Conservation (phyloP, 768 basidiomycete species). For the Kwoniella dendrophila region DNA sequence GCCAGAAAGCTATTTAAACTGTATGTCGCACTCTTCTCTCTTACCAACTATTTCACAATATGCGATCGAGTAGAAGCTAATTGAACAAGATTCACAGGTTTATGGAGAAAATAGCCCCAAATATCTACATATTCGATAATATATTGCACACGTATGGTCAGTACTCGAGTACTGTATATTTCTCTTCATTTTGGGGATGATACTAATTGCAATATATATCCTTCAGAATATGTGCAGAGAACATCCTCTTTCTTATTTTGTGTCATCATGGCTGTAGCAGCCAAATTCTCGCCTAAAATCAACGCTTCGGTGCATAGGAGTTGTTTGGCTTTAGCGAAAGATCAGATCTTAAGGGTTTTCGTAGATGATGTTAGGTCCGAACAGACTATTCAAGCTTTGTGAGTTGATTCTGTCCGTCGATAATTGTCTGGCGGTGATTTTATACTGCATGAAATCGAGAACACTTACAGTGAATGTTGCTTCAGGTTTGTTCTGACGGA, state of each 20-base stretch:
- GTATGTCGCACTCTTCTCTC: not conserved
- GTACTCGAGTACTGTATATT: too few relatives aligned
- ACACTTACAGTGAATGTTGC: not conserved
- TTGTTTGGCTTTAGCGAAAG: slow-evolving; percentile 16
- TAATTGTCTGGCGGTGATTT: not conserved
- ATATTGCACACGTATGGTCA: slow-evolving; percentile 12
- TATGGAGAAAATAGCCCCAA: slow-evolving; percentile 10
- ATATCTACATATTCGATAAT: slow-evolving; percentile 15
- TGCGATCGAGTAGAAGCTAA: not conserved
- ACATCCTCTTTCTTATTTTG: slow-evolving; percentile 21
- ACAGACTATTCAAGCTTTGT: slow-evolving; percentile 19
- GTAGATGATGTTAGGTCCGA: slow-evolving; percentile 15
- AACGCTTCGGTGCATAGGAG: slow-evolving; percentile 2
- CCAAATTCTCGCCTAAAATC: slow-evolving; percentile 11
- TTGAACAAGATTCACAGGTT: not conserved
- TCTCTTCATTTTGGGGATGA: not conserved
- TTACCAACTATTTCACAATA: not conserved
- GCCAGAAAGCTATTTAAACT: slow-evolving; percentile 7
- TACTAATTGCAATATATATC: not conserved
- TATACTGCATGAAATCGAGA: too few relatives aligned
- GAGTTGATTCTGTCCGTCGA: not conserved
- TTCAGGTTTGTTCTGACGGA: slow-evolving; percentile 15
- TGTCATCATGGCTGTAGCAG: slow-evolving; percentile 15
- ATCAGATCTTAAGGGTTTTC: slow-evolving; percentile 15
- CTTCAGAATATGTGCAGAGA: slow-evolving; percentile 11